Evolutionary conservation across 1,139 yeast species (phyloP).

Genomic region (Diutina rugosa): DNA sequence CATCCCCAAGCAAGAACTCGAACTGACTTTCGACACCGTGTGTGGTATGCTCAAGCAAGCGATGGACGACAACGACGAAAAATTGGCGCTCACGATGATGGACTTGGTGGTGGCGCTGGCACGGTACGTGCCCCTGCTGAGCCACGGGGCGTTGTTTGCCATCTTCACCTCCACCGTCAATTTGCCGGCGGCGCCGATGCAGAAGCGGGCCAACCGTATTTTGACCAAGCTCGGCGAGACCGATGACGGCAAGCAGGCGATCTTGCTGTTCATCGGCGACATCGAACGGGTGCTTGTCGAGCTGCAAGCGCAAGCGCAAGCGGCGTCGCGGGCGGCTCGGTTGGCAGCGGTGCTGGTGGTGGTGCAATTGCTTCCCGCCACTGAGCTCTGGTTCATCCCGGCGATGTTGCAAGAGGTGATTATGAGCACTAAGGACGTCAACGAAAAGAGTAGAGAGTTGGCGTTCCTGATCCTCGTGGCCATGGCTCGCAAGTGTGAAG

Average conservation of each 20-base stretch:
- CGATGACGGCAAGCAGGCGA: slow-evolving; percentile 47
- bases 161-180: slow-evolving; percentile 64
- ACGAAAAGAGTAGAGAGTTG: slow-evolving; percentile 79
- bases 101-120: slow-evolving; percentile 83
- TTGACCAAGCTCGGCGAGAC: slow-evolving; percentile 58
- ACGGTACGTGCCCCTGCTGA: slow-evolving; percentile 59
- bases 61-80: slow-evolving; percentile 45
- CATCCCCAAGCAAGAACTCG: slow-evolving; percentile 54
- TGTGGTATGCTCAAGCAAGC: slow-evolving; percentile 67
- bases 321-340: slow-evolving; percentile 75
- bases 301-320: slow-evolving; percentile 44
- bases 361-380: slow-evolving; percentile 45
- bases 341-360: slow-evolving; percentile 53
- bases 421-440: slow-evolving; percentile 83
- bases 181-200: slow-evolving; percentile 46
- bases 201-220: slow-evolving; percentile 83
- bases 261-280: slow-evolving; percentile 36
- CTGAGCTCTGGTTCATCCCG: slow-evolving; percentile 67
- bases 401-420: slow-evolving; percentile 77
- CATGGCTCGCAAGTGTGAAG: slow-evolving; percentile 70
- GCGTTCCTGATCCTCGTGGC: slow-evolving; percentile 66
- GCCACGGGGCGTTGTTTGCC: slow-evolving; percentile 62
- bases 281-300: slow-evolving; percentile 49
- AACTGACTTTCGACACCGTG: slow-evolving; percentile 72
- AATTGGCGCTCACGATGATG: slow-evolving; percentile 71